Base-by-base conservation (phyloP, 495 filamentous ascomycete species). In the Penicillium flavigenum region DNA sequence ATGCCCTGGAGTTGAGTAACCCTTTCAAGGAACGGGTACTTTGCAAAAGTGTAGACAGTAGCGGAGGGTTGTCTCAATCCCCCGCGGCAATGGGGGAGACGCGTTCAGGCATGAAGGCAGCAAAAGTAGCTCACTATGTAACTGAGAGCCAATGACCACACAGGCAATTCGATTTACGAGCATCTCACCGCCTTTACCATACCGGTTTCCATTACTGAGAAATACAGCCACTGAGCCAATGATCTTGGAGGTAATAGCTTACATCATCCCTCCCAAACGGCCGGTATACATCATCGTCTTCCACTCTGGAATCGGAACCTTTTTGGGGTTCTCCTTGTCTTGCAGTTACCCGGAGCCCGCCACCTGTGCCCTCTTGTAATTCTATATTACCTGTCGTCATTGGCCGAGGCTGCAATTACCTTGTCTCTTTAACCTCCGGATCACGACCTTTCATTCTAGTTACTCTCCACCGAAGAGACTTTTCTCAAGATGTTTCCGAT, bases 401-500 rank as follows among this genome's bases (percentile, higher is more conserved):
- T 52, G 38, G 26, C 49, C 34, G 24, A 44, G 51, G 57, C 44
- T 55, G 26, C 39, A 43, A 45, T 47, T 52, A 38, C 20, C 24
- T 46, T 48, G 24, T 38, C 38, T 38, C 38, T 26, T 51, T 26
- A 36, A 59, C 34, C 29, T 29, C 34, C 26, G 5, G 39, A 29
- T 32, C 17, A 31, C 51, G 26, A 47, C 29, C 32, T 29, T 20
- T 24, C 14, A 45, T 36, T 41, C 44, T 43, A 60, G 19, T 19
- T 16, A 9, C n/a, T 10, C 27, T 32, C 46, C 14, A 31, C 20
- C 17, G 27, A 27, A 41, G 24, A 49, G 27, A 43, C 39, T 43
- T 34, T 27, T 34, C 12, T 31, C 29, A 51, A 43, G 19, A 76
- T 77, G 75, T 47, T 76, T 22, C 62, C 65, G 34, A 52, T 75